Base-by-base conservation (phyloP, 352 stramenopile genomes). In the Phytopythium chamaehyphon region DNA sequence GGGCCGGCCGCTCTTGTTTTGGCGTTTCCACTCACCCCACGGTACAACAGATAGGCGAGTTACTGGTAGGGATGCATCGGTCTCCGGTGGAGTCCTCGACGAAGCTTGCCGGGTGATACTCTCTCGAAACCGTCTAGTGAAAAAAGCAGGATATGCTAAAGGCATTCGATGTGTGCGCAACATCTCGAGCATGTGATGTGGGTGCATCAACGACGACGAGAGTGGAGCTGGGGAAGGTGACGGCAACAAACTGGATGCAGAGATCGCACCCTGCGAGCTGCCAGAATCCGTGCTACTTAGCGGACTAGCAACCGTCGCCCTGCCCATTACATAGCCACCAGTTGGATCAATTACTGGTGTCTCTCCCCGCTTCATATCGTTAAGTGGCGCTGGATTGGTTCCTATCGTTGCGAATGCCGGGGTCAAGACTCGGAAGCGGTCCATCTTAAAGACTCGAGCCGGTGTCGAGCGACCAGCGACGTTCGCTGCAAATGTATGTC, bases 141-240 rank as follows among this genome's bases (percentile, higher is more conserved):
- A 89, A 47, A 85, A 83, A 2, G 60, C 59, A 18, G 69, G 51
- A 8, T 72, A 86, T 9, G 75, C 61, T 2, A 91, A 38, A 12
- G 83, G 80, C 83, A 91, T 93, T 28, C 62, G 63, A n/a, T 73
- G 74, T 23, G 76, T 80, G 12, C 55, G 63, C 16, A 93, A 62
- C 22, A 93, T 84, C 37, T 86, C 62, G 26, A 91, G 64, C 74
- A 93, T 93, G 50, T 90, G 69, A 15, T 73, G 63, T 0, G 77
- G 66, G 15, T 61, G 59, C 22, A 93, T 61, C 4, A 93, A 61
- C 33, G 73, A 52, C 15, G 47, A 10, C 19, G 56, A 46, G 2
- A 55, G 44, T 6, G 60, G 40, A 5, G 54, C 37, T 1, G 44
- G 45, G 16, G 38, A 22, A 12, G 36, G 31, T 3, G 22, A 15